A percentile compares a stretch with the other conserved stretches of the same genome.
Evolutionary conservation across 768 basidiomycete species (phyloP).

Genomic region (Naematelia aurantialba): DNA sequence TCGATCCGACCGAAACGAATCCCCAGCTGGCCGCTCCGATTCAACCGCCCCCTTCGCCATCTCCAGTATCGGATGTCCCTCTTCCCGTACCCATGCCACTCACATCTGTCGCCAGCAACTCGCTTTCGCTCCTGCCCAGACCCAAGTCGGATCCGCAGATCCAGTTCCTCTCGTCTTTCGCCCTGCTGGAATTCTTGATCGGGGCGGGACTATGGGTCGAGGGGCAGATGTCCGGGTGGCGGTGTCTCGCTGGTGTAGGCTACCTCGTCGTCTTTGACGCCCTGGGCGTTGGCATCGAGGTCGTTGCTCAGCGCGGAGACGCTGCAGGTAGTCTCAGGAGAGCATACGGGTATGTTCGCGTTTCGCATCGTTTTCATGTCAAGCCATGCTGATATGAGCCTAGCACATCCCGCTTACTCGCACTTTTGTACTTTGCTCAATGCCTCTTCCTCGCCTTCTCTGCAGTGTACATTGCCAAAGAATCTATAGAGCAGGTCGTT

Average conservation of each 20-base stretch:
- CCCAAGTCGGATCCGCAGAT: constrained; percentile 19
- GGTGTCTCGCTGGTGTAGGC: constrained; percentile 83
- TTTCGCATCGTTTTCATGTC: not conserved
- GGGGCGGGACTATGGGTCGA: constrained; percentile 69
- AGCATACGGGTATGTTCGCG: constrained; percentile 66
- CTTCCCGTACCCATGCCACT: constrained; percentile 38
- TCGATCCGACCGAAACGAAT: constrained; percentile 61
- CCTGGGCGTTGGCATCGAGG: constrained; percentile 65
- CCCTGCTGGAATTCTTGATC: constrained; percentile 50
- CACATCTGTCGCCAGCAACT: constrained; percentile 17
- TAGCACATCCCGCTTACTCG: constrained; percentile 38
- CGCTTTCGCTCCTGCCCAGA: constrained; percentile 24
- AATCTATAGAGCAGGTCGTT: constrained; percentile 87
- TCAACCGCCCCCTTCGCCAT: constrained; percentile 10
- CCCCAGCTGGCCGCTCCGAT: constrained; percentile 15
- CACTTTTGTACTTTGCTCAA: constrained; percentile 71
- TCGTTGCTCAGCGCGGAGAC: constrained; percentile 37
- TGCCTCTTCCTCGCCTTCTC: constrained; percentile 91
- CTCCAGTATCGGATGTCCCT: constrained; percentile 16
- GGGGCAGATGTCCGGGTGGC: constrained; percentile 81
- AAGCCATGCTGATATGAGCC: not conserved
- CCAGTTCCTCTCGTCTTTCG: constrained; percentile 38
- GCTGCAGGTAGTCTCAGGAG: constrained; percentile 49
- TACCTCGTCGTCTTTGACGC: constrained; percentile 97
- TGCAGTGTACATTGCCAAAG: constrained; percentile 92